Evolutionary conservation across 257 asterid genomes (phyloP).

Genomic region (Linaria vulgaris): DNA sequence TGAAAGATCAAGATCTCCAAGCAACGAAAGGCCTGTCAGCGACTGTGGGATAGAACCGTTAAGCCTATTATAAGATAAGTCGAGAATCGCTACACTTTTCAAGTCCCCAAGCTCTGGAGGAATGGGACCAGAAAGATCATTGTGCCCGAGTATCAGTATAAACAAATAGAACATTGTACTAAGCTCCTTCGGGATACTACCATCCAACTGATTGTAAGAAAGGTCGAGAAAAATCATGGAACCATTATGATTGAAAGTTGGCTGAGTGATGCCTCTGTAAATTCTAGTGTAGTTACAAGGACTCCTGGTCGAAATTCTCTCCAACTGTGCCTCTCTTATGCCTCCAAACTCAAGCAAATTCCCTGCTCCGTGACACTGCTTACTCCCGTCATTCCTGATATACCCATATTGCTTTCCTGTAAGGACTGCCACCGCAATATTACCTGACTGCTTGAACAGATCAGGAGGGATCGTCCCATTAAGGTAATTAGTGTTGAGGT

Average conservation of each 20-base stretch:
- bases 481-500: slow-evolving; percentile 70
- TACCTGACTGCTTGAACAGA: slow-evolving; percentile 80
- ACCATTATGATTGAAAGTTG: slow-evolving; percentile 85
- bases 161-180: slow-evolving; percentile 71
- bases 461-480: slow-evolving; percentile 71
- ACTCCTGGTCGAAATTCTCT: slow-evolving; percentile 61
- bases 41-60: slow-evolving; percentile 72
- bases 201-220: slow-evolving; percentile 68
- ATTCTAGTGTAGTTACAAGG: slow-evolving; percentile 81
- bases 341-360: slow-evolving; percentile 96
- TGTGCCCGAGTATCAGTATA: slow-evolving; percentile 76
- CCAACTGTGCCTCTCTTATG: slow-evolving; percentile 62
- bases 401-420: slow-evolving; percentile 69
- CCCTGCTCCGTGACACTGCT: slow-evolving; percentile 88
- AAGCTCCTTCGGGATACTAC: slow-evolving; percentile 83
- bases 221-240: slow-evolving; percentile 92
- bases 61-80: slow-evolving; percentile 68
- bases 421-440: slow-evolving; percentile 55
- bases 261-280: slow-evolving; percentile 66
- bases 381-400: slow-evolving; percentile 79
- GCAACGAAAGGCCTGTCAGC: slow-evolving; percentile 57
- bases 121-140: slow-evolving; percentile 71
- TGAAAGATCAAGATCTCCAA: slow-evolving; percentile 75
- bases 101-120: slow-evolving; percentile 73
- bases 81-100: slow-evolving; percentile 80